phyloP scores from a whole-genome alignment of 306 rosid genomes.

The Vigna angularis region DNA sequence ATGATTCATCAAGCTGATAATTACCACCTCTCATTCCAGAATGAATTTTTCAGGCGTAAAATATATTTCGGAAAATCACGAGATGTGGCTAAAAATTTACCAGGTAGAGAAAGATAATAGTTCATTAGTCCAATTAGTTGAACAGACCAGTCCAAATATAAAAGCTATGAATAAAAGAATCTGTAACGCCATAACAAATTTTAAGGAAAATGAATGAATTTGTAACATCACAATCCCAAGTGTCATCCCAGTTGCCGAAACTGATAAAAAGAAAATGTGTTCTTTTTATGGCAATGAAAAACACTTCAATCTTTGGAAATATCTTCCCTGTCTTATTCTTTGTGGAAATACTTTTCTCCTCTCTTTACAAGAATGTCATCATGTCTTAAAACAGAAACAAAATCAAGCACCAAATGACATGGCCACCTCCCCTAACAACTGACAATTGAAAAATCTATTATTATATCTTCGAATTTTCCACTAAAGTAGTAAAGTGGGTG shows the following conservation, averaged over 20 bases:
- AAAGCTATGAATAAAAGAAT: neutral
- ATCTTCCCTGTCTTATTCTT: constrained; percentile 2
- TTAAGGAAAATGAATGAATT: neutral
- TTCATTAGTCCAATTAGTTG: neutral
- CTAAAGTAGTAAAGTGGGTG: neutral
- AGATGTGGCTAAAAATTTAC: too few species aligned
- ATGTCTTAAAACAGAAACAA: constrained; percentile 30
- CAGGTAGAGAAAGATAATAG: neutral
- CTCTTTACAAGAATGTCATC: neutral
- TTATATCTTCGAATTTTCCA: neutral
- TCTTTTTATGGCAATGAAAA: constrained; percentile 25
- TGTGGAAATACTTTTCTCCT: neutral
- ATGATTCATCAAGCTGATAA: neutral
- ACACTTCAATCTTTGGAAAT: neutral
- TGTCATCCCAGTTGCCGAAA: neutral
- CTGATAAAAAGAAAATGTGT: neutral
- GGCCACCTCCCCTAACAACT: too few species aligned
- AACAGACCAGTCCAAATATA: neutral
- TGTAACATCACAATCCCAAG: neutral
- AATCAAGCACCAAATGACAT: constrained; percentile 1
- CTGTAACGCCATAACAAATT: neutral
- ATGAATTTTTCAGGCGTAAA: too few species aligned
- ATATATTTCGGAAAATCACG: too few species aligned
- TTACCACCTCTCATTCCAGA: neutral
- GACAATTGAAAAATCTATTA: neutral